A percentile compares a stretch with the other conserved stretches of the same genome.
phyloP scores from a whole-genome alignment of 495 filamentous ascomycete genomes.

The Talaromyces liani region DNA sequence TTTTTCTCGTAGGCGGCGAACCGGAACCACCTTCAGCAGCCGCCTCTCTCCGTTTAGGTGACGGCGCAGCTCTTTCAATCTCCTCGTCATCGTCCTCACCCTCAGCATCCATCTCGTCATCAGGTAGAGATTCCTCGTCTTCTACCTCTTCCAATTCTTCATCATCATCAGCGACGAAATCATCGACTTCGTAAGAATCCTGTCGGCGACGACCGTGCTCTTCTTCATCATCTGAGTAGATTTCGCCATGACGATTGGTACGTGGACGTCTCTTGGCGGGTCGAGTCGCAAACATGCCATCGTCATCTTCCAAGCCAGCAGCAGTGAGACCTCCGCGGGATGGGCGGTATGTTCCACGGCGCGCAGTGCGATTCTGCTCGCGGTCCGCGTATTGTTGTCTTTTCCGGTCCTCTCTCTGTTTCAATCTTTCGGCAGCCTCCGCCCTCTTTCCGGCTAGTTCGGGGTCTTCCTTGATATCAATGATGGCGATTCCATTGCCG shows the following conservation, averaged over 20 bases:
- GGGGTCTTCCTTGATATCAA: constrained; percentile 64
- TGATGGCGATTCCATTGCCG: constrained; percentile 44
- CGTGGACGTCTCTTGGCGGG: constrained; percentile 36
- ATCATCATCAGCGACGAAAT: constrained; percentile 68
- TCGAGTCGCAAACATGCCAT: constrained; percentile 36
- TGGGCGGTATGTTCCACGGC: constrained; percentile 37
- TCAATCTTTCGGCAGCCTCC: constrained; percentile 66
- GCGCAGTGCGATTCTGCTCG: constrained; percentile 49
- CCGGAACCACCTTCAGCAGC: constrained; percentile 15
- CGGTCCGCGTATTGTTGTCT: constrained; percentile 62
- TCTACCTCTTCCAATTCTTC: constrained; percentile 56
- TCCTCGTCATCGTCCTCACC: constrained; percentile 45
- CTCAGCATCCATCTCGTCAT: constrained; percentile 52
- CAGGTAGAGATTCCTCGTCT: constrained; percentile 54
- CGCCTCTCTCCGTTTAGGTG: constrained; percentile 19
- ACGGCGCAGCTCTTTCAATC: constrained; percentile 12
- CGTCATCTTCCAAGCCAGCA: constrained; percentile 66
- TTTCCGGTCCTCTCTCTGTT: constrained; percentile 55
- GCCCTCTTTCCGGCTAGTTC: constrained; percentile 71
- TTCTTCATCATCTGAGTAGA: constrained; percentile 48
- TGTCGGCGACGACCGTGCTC: constrained; percentile 60
- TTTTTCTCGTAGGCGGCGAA: constrained; percentile 36
- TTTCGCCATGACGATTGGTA: constrained; percentile 42
- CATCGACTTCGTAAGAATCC: constrained; percentile 80
- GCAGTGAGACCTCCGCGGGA: constrained; percentile 57